Evolutionary conservation across 495 filamentous ascomycete species (phyloP).

Genomic region (Tuber umbilicatum): DNA sequence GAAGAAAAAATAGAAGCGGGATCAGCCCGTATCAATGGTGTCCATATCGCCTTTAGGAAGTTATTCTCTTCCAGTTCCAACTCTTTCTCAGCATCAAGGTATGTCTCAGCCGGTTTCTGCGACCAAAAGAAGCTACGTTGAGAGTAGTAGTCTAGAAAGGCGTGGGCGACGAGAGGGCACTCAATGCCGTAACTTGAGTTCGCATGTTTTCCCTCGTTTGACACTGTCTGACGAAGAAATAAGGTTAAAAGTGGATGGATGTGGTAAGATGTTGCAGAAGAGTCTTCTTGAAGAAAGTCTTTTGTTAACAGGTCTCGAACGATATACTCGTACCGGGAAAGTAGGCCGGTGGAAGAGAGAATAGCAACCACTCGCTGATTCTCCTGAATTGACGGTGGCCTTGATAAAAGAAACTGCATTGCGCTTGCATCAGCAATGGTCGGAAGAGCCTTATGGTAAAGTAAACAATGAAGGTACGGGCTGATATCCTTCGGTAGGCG

Average conservation of each 20-base stretch:
- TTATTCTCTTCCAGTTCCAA: constrained; percentile 28
- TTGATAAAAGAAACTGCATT: background rate
- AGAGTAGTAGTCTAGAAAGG: constrained; percentile 26
- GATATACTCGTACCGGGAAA: constrained; percentile 18
- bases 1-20: constrained; percentile 16
- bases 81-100: constrained; percentile 16
- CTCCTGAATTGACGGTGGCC: constrained; percentile 9
- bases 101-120: constrained; percentile 12
- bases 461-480: constrained; percentile 17
- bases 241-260: constrained; percentile 26
- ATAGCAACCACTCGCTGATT: constrained; percentile 10
- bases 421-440: constrained; percentile 5
- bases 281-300: constrained; percentile 22
- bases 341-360: constrained; percentile 14
- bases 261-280: constrained; percentile 10
- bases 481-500: constrained; percentile 27
- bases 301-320: constrained; percentile 18
- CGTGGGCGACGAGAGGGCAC: constrained; percentile 6
- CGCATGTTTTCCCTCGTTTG: constrained; percentile 3
- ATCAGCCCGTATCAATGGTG: constrained; percentile 8
- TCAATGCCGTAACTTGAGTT: constrained; percentile 4
- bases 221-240: constrained; percentile 13
- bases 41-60: constrained; percentile 27
- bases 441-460: constrained; percentile 19
- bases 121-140: constrained; percentile 18